Percentiles rank a stretch among this genome's conserved stretches.
Evolutionary conservation across 2,329 filamentous ascomycete species (phyloP).

Genomic region (Colletotrichum orchidophilum): DNA sequence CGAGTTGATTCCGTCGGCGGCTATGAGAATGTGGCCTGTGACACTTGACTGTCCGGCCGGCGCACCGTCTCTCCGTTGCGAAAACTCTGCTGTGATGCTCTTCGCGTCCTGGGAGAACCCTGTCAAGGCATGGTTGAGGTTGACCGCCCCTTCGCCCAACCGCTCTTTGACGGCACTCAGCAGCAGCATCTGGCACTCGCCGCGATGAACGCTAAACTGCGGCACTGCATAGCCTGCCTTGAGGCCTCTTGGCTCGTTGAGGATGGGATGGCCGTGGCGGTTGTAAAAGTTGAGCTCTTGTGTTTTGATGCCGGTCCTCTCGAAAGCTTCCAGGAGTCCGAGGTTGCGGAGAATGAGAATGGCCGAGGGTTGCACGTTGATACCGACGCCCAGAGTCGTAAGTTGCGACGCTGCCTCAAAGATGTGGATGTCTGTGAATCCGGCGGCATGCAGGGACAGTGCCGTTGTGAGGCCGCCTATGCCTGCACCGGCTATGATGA

Average conservation of each 20-base stretch:
- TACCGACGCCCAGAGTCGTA: slow-evolving; percentile 23
- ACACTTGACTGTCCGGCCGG: background rate
- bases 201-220: slow-evolving; percentile 20
- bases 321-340: slow-evolving; percentile 12
- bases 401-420: slow-evolving; percentile 21
- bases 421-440: slow-evolving; percentile 23
- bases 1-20: slow-evolving; percentile 28
- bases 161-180: slow-evolving; percentile 23
- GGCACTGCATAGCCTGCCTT: slow-evolving; percentile 3
- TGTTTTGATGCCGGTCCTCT: slow-evolving; percentile 20
- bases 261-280: slow-evolving; percentile 13
- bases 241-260: slow-evolving; percentile 10
- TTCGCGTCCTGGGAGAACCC: slow-evolving; percentile 5
- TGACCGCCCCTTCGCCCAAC: background rate
- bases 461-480: slow-evolving; percentile 25
- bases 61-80: slow-evolving; percentile 7
- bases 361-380: slow-evolving; percentile 17
- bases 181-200: slow-evolving; percentile 18
- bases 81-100: slow-evolving; percentile 11
- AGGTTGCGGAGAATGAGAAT: slow-evolving; percentile 24
- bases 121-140: slow-evolving; percentile 14
- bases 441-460: slow-evolving; percentile 24
- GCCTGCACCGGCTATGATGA: slow-evolving; percentile 40
- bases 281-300: slow-evolving; percentile 28
- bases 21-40: slow-evolving; percentile 14